Base-by-base conservation (phyloP, 2,329 filamentous ascomycete genomes). In the Aspergillus tanneri region DNA sequence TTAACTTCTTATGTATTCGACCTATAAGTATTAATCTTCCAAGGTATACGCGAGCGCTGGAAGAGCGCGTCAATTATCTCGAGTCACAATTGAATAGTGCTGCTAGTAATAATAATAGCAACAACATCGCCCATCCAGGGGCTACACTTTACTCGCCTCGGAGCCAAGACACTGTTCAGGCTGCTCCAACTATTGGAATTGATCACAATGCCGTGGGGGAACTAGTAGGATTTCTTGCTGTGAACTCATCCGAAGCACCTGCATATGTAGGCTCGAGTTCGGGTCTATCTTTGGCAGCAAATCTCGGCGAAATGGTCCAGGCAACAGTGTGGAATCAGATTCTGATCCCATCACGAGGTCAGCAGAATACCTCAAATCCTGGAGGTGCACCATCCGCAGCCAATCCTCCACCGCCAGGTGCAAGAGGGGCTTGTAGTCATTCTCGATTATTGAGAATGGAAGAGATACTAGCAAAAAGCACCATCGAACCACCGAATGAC, bases 251-350 rank as follows among this genome's bases (percentile, higher is more conserved):
- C 5, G 75, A 77, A 49, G 73, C 76, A 5, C 72, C 73, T 12
- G 73, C 75, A 19, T 78, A 79, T 54, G 71, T 78, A 19, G 75
- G 75, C 19, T 72, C 74, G 7, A 77, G 75, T 16, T 77, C 75
- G 9, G 76, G 76, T 7, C 67, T 78, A 24, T 72, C 74, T 11
- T 56, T 79, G 36, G 77, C 77, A 4, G 66, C 74, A 7, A 75
- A 78, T 52, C 64, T 80, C 6, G 75, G 76, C 18, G 74, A 77
- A 42, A 79, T 80, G 74, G 76, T 79, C 7, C 76, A 79, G 54
- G 74, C 75, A 0, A 78, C 76, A 14, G 75, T 78, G 1, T 79
- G 76, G 77, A 77, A 77, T 40, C 78, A 79, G 52, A 72, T 75
- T 2, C 61, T 78, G 12, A 60, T 63, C 2, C 58, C 57, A 11